Evolutionary conservation across 192 early-diverging fungal genomes (phyloP), one percentile per base, ranked within the genome.

Genomic region (Cetraspora pellucida): DNA sequence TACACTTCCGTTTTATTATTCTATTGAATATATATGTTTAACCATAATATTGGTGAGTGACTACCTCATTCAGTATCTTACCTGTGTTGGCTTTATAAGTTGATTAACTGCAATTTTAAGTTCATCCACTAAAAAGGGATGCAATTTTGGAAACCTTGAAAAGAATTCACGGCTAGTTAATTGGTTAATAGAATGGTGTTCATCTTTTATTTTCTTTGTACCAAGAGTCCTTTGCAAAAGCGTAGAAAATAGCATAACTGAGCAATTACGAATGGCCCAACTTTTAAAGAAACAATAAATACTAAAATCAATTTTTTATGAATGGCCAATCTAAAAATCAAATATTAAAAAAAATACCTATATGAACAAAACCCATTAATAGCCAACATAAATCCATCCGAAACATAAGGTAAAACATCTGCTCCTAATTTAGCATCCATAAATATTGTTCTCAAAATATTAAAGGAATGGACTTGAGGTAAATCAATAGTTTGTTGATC

Each of bases 191-290:
- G 85, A 85, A 72, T 89, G 83, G 43, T 90, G 85, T 70, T 95
- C 90, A 59, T 93, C 90, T n/a, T 86, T 87, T 5, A 85, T 85
- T 66, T 90, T 90, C 79, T 93, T 97, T 55, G 88, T 89, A 9
- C 97, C 97, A 83, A 98, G 90, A 9, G 91, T 90, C 64, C 95
- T 89, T 25, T 91, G 91, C 14, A 97, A 80, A 47, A 97, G 76
- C 0, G 96, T 89, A 10, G 95, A 92, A 79, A 94, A 98, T 70
- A 98, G 79, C 91, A 98, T 94, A 2, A 95, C 91, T 44, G 95
- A 92, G 60, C 94, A 95, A 81, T 98, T 98, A 52, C 97, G 89
- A 49, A 98, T 91, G 13, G 97, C 95, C 92, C 95, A 98, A 50
- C 88, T 90, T 58, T 63, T 54, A 11, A 17, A 17, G 11, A 52